Evolutionary conservation across 306 rosid species (phyloP).

Genomic region (Rosa rugosa): DNA sequence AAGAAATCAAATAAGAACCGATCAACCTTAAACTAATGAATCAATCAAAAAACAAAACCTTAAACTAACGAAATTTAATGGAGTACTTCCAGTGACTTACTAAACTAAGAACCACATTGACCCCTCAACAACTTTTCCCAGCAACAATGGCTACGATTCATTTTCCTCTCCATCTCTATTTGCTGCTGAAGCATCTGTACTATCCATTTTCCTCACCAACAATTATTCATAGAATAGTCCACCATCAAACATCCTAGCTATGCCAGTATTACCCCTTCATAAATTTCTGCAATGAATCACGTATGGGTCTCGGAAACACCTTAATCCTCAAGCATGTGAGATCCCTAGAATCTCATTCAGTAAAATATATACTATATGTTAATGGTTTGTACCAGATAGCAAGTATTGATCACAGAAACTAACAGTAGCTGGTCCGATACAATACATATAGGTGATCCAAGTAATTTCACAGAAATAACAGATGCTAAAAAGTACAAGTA

Average conservation of each 20-base stretch:
- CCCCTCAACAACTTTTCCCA: not conserved
- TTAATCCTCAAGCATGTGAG: not conserved
- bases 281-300: not conserved
- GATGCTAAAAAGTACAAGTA: not conserved
- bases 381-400: not conserved
- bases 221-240: not conserved
- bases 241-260: not conserved
- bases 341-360: not conserved
- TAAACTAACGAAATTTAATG: not conserved
- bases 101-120: not conserved
- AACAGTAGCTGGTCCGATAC: not conserved
- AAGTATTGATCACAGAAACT: not conserved
- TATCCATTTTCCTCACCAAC: not conserved
- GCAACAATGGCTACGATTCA: not conserved
- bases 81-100: not conserved
- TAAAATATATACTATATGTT: not conserved
- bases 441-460: not conserved
- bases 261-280: not conserved
- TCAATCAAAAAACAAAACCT: not conserved
- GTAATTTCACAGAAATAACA: not conserved
- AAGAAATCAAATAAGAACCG: not conserved
- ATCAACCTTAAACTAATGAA: not conserved
- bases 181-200: not conserved
- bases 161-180: not conserved
- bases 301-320: not conserved